These are phyloP conservation scores for Ustilago bromivora DNA, from an alignment of 1,284 basidiomycete genomes.

Conservation along the genomic window DNA sequence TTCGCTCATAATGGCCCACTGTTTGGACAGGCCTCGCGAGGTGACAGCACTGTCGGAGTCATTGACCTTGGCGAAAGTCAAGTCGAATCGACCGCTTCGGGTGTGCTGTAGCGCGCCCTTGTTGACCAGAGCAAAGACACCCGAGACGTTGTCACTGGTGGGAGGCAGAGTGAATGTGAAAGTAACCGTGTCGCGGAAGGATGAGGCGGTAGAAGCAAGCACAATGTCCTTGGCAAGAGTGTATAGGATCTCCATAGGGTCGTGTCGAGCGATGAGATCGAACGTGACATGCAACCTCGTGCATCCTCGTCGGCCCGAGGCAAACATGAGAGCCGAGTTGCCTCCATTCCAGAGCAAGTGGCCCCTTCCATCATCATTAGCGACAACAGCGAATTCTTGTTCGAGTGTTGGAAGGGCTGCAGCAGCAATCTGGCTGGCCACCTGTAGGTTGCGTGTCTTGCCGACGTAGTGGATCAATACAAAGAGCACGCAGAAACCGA, in stretches of 20 bases:
- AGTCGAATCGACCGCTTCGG: constrained; percentile 61
- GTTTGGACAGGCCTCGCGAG: constrained; percentile 55
- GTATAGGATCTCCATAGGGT: constrained; percentile 55
- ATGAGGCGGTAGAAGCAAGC: constrained; percentile 42
- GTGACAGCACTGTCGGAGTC: constrained; percentile 50
- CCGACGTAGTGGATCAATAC: constrained; percentile 56
- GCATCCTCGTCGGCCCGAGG: constrained; percentile 64
- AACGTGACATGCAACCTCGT: constrained; percentile 58
- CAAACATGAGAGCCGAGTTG: constrained; percentile 62
- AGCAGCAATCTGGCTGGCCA: constrained; percentile 45
- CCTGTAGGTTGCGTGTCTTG: constrained; percentile 50
- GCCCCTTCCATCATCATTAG: constrained; percentile 45
- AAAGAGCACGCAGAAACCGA: constrained; percentile 51
- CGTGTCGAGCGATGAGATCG: constrained; percentile 58
- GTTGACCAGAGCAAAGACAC: constrained; percentile 65
- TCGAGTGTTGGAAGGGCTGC: constrained; percentile 46
- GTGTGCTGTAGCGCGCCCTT: constrained; percentile 57
- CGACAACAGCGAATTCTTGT: constrained; percentile 58
- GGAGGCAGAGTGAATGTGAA: constrained; percentile 60
- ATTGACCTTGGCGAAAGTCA: constrained; percentile 63
- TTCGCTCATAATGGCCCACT: constrained; percentile 66
- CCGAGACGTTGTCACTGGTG: constrained; percentile 46
- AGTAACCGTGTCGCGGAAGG: constrained; percentile 54
- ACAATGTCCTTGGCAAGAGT: constrained; percentile 48
- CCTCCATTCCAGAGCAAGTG: constrained; percentile 66